These are phyloP conservation scores for Lentithecium fluviatile DNA, from an alignment of 495 filamentous ascomycete species.

Conservation along the genomic window DNA sequence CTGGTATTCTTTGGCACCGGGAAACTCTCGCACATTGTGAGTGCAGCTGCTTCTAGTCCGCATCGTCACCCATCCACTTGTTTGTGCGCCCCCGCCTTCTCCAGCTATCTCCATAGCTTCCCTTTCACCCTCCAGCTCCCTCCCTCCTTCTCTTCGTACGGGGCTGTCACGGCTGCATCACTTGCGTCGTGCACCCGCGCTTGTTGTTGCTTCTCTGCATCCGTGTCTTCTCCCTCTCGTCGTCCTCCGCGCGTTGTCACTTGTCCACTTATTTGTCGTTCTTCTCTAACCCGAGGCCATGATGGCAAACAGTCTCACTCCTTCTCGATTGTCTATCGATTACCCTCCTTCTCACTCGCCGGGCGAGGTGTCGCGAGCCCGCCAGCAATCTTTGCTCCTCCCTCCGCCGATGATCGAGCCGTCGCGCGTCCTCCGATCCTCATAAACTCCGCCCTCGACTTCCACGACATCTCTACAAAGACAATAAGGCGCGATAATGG, in stretches of 20 bases:
- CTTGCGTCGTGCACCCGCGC: conserved; percentile 24
- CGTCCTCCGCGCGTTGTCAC: conserved; percentile 16
- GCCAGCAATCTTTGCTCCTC: conserved; percentile 10
- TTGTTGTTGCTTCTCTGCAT: conserved; percentile 18
- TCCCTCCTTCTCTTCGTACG: conserved; percentile 29
- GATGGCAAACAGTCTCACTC: conserved; percentile 39
- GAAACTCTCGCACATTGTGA: conserved; percentile 35
- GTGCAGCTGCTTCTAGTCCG: conserved; percentile 31
- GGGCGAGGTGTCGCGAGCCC: conserved; percentile 7
- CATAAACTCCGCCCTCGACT: background rate
- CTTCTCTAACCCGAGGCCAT: conserved; percentile 38
- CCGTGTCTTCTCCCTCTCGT: conserved; percentile 9
- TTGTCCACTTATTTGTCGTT: conserved; percentile 23
- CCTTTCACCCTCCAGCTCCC: conserved; percentile 26
- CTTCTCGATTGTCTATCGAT: conserved; percentile 31
- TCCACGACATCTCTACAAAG: background rate
- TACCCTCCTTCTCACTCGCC: conserved; percentile 19
- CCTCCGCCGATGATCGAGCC: conserved; percentile 12
- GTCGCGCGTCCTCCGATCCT: background rate
- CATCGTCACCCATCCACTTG: conserved; percentile 2
- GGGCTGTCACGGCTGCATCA: conserved; percentile 24
- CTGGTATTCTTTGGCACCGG: conserved; percentile 24
- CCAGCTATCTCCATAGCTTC: conserved; percentile 14
- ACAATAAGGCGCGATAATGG: conserved; percentile 16
- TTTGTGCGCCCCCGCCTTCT: conserved; percentile 3